Evolutionary conservation across 495 filamentous ascomycete genomes (phyloP).

Genomic region (Tuber aestivum): DNA sequence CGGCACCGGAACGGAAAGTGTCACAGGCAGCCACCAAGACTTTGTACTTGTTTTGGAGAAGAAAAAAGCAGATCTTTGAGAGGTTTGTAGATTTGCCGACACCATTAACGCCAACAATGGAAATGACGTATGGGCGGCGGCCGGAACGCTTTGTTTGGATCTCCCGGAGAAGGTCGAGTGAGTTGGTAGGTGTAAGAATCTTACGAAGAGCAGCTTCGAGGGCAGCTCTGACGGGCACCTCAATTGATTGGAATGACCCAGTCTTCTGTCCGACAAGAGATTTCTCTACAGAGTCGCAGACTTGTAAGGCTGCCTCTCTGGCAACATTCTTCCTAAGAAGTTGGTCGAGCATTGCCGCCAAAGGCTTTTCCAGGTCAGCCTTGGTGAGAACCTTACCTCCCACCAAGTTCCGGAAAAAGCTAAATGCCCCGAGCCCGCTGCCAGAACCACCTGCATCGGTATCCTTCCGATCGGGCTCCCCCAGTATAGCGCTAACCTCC

Average conservation of each 20-base stretch:
- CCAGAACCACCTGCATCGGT: slow-evolving; percentile 43
- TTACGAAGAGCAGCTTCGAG: slow-evolving; percentile 87
- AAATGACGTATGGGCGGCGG: slow-evolving; percentile 81
- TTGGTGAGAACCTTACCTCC: slow-evolving; percentile 88
- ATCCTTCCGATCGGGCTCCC: slow-evolving; percentile 60
- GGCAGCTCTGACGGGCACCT: slow-evolving; percentile 69
- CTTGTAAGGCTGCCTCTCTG: slow-evolving; percentile 80
- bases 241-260: slow-evolving; percentile 81
- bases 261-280: slow-evolving; percentile 89
- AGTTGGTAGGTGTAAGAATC: slow-evolving; percentile 91
- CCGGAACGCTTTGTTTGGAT: slow-evolving; percentile 67
- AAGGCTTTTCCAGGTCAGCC: slow-evolving; percentile 77
- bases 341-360: slow-evolving; percentile 95
- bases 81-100: slow-evolving; percentile 97
- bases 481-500: slow-evolving; percentile 84
- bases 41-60: slow-evolving; percentile 91
- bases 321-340: slow-evolving; percentile 94
- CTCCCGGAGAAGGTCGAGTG: slow-evolving; percentile 86
- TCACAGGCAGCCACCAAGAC: slow-evolving; percentile 95
- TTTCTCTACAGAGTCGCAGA: slow-evolving; percentile 84
- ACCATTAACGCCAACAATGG: slow-evolving; percentile 95
- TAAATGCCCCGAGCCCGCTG: slow-evolving; percentile 53
- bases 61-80: slow-evolving; percentile 93
- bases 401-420: slow-evolving; percentile 87
- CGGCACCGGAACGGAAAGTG: slow-evolving; percentile 94